Base-by-base conservation (phyloP, 2,329 filamentous ascomycete genomes). In the Exserohilum rostratum region DNA sequence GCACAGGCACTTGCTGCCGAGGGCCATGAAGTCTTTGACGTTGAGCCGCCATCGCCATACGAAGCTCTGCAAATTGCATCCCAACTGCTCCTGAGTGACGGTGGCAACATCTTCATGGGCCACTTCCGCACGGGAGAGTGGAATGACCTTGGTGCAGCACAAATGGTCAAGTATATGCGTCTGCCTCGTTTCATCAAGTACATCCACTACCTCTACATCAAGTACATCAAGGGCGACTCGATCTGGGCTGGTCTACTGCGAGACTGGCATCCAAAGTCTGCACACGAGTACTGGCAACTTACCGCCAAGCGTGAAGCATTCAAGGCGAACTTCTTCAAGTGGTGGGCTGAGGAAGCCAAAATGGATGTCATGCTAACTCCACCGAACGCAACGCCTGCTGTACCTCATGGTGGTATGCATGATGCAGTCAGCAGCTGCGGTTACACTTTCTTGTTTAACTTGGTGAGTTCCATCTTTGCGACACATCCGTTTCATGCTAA, bases 361-460 rank as follows among this genome's bases (percentile, higher is more conserved):
- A 78, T 93, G 60, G 93, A 97, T 75, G 87, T 93, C 61, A 82
- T 97, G 62, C 76, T 97, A 30, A 87, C 89, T 9, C 89, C 90
- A n/a, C 91, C 88, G 0, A 96, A 97, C 72, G 91, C 93, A 0
- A 96, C 91, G 0, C 92, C 93, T 1, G 93, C 93, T 0, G 85
- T 96, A 3, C 92, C 92, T 0, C 92, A 96, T 71, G 85, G 87
- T 42, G 92, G 87, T 0, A 97, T 96, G 91, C 85, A 86, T 62
- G 87, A 93, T 65, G 91, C 91, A 2, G 87, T 95, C 39, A 90
- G 89, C 58, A 91, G 88, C 62, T 97, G 93, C 67, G 92, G 91
- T 1, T 97, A 98, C 70, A 97, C 93, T 0, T 96, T 97, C 72
- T 77, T 96, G 51, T 98, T 95, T 79, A 97, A 97, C 67, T 62